Evolutionary conservation across 345 rosid species (phyloP), one percentile per base, ranked within the genome.

Genomic region (Corchorus capsularis): DNA sequence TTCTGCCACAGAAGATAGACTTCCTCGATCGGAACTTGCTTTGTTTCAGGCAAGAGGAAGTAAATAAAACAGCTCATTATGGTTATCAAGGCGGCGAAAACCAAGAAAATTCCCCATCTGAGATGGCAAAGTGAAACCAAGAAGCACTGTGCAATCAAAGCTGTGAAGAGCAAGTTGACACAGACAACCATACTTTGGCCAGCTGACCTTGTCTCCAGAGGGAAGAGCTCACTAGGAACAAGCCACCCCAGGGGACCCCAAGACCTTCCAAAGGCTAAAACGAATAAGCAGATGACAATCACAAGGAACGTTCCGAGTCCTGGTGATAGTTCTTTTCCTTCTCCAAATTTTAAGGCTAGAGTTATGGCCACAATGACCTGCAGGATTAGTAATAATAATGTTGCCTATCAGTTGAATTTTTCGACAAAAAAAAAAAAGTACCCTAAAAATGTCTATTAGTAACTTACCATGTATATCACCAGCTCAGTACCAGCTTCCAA

Each of bases 171-270:
- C 63, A 91, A 88, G 87, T 90, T 94, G 34, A 91, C 91, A 17
- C 92, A 89, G 43, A 91, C 98, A 72, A 94, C 97, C 56, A 92
- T 66, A 62, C 96, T 94, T 82, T 91, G 98, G 15, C 98, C 97
- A 1, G 98, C 98, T 32, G 98, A 94, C 63, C 98, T 82, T 1
- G 96, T 94, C 85, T 94, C 97, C 80, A 92, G 65, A 0, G 97
- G 97, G 68, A 94, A 94, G 22, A 94, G 59, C 86, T 94, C 98
- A 54, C 98, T 92, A 3, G 97, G 98, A 39, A 92, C 97, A 22
- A 94, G 80, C 98, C 97, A 94, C 7, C 97, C 97, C n/a, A 94
- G 85, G 19, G 97, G 98, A 3, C 98, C 98, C 97, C 98, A 94
- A 0, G 97, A 94, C 77, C 97, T 87, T 7, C 97, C 98, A 11